Base-by-base conservation (phyloP, 169 alveolate genomes). In the Babesia divergens region DNA sequence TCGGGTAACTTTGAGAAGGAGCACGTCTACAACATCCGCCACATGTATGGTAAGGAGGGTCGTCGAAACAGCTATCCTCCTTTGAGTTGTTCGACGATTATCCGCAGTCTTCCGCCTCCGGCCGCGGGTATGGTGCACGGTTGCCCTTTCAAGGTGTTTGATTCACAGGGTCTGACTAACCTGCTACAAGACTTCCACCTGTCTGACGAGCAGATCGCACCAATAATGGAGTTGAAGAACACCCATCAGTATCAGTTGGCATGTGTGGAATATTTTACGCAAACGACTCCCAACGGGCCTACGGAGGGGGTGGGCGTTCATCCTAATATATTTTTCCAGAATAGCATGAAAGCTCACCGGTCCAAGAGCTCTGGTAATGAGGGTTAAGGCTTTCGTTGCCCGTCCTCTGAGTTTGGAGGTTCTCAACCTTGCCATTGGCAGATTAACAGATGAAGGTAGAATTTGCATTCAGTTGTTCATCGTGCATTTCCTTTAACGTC, bases 21-120 rank as follows among this genome's bases (percentile, higher is more conserved):
- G 74, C 95, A 93, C 74, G 93, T 92, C 53, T 95, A 95, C 88
- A 94, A 85, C 80, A 90, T 95, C 44, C 84, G 97, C 4, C 97
- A 95, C 82, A 90, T 94, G 59, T 95, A 95, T 88, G 98, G 98
- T 5, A 90, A 92, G 70, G 98, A 92, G 82, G 98, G 98, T 18
- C 91, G 94, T 60, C 88, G 97, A 64, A 84, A 91, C 37, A 93
- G 89, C 86, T 93, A 93, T 77, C 90, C 96, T 53, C 98, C 98
- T 3, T 89, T 88, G 47, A 84, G 94, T 52, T 95, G 98, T 82
- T 84, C 91, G 24, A 90, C 91, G 79, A 95, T 95, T 43, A 89
- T 94, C 38, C 82, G 80, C 59, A 90, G 90, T 22, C 81, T 93
- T 68, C 96, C 96, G 35, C 66, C 71, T 26, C 50, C 55, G 34